phyloP scores from a whole-genome alignment of 352 stramenopile species.

The Pythium oligandrum region DNA sequence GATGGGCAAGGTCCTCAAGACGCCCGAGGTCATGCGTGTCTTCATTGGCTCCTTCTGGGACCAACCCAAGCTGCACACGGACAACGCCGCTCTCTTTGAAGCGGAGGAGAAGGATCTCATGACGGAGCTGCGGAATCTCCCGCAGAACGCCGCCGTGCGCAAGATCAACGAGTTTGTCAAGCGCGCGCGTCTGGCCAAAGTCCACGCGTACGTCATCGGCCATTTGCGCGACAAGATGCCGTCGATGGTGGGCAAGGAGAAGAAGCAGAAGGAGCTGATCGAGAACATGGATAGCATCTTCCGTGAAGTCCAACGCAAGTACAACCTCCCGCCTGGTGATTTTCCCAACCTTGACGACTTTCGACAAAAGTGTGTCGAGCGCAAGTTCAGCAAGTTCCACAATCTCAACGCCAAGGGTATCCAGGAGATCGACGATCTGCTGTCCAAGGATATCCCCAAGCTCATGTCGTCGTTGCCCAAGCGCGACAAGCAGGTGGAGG shows the following conservation, averaged over 20 bases:
- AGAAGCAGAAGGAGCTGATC: constrained; percentile 95
- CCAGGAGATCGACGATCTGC: constrained; percentile 97
- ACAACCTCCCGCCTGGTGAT: constrained; percentile 93
- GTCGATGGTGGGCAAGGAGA: constrained; percentile 95
- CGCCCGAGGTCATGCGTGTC: constrained; percentile 96
- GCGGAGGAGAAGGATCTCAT: constrained; percentile 97
- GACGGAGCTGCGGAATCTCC: constrained; percentile 93
- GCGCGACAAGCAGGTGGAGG: constrained; percentile 30
- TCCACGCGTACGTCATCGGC: constrained; percentile 97
- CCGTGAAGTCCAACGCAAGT: constrained; percentile 96
- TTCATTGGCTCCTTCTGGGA: constrained; percentile 99
- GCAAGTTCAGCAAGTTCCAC: constrained; percentile 90
- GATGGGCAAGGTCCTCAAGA: constrained; percentile 97
- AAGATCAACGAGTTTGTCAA: constrained; percentile 96
- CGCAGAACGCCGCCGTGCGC: constrained; percentile 94
- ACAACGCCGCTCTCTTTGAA: constrained; percentile 93
- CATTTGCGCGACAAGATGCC: constrained; percentile 97
- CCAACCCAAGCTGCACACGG: constrained; percentile 80
- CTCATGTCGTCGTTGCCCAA: constrained; percentile 83
- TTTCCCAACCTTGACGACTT: constrained; percentile 93
- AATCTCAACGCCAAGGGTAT: constrained; percentile 94
- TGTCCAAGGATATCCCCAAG: constrained; percentile 95
- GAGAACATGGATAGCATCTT: constrained; percentile 95
- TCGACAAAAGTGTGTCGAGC: constrained; percentile 60
- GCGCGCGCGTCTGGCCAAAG: constrained; percentile 91